Conservation (phyloP, 257 asterid species). For the Lavandula angustifolia region DNA sequence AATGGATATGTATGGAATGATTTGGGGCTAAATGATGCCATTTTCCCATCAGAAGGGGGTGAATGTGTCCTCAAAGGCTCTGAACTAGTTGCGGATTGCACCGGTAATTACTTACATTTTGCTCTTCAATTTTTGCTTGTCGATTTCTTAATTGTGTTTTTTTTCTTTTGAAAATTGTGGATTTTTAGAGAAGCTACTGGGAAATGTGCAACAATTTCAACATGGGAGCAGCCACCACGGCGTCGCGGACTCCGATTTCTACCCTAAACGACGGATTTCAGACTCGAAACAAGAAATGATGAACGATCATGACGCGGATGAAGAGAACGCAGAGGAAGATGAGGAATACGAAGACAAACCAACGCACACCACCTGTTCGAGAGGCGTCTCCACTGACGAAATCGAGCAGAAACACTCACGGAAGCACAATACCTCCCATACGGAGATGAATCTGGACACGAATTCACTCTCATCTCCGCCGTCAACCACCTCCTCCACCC, state of each 20-base stretch:
- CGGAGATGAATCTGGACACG: constrained; percentile 38
- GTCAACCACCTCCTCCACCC: constrained; percentile 63
- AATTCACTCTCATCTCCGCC: constrained; percentile 54
- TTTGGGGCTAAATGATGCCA: constrained; percentile 61
- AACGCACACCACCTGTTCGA: constrained; percentile 47
- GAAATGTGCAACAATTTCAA: constrained; percentile 18
- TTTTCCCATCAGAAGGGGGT: constrained; percentile 76
- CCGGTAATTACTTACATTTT: constrained; percentile 32
- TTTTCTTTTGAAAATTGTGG: background rate
- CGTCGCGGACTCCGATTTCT: constrained; percentile 29
- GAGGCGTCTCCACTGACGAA: constrained; percentile 63
- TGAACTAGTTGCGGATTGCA: constrained; percentile 49
- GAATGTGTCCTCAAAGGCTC: constrained; percentile 91
- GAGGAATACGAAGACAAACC: constrained; percentile 48
- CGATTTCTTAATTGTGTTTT: no score
- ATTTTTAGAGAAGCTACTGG: constrained; percentile 45
- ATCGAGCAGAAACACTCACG: constrained; percentile 32
- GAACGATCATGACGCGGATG: constrained; percentile 14
- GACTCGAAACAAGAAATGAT: constrained; percentile 34
- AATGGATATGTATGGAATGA: constrained; percentile 96
- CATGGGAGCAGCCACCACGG: constrained; percentile 12
- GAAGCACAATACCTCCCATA: constrained; percentile 7
- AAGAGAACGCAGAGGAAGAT: constrained; percentile 15
- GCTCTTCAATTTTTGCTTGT: background rate
- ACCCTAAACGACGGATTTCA: constrained; percentile 41